Percentiles rank a stretch among this genome's conserved stretches.
phyloP scores from a whole-genome alignment of 2,329 filamentous ascomycete genomes.

The Fusarium sp. region DNA sequence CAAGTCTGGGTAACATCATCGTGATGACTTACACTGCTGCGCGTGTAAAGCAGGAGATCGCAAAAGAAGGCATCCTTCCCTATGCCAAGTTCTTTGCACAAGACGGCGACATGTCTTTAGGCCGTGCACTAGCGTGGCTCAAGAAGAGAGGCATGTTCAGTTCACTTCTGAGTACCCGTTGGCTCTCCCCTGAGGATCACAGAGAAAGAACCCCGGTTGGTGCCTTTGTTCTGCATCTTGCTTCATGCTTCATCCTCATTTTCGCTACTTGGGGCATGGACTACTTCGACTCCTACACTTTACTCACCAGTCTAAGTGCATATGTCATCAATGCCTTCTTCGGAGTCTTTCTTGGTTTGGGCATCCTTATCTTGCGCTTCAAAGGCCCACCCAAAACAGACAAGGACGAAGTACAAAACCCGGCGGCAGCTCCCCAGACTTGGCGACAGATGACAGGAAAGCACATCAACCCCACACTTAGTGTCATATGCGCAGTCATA shows the following conservation, averaged over 20 bases:
- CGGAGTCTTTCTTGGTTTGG: constrained; percentile 48
- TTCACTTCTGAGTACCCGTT: constrained; percentile 41
- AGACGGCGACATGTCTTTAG: constrained; percentile 50
- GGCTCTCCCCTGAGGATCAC: constrained; percentile 51
- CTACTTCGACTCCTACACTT: constrained; percentile 43
- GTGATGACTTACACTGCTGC: constrained; percentile 67
- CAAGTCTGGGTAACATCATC: constrained; percentile 66
- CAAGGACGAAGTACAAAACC: constrained; percentile 17
- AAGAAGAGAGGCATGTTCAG: constrained; percentile 46
- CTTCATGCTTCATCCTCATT: constrained; percentile 50
- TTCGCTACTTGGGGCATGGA: constrained; percentile 48
- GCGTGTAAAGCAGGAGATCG: constrained; percentile 69
- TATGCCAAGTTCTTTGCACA: constrained; percentile 61
- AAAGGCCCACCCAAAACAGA: constrained; percentile 46
- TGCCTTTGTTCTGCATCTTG: constrained; percentile 49
- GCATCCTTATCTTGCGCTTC: constrained; percentile 51
- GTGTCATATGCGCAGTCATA: constrained; percentile 46
- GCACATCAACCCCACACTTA: constrained; percentile 46
- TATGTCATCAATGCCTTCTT: constrained; percentile 52
- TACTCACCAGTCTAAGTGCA: constrained; percentile 48
- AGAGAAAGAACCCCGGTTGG: constrained; percentile 52
- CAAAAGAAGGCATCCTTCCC: constrained; percentile 67
- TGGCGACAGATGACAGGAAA: constrained; percentile 50
- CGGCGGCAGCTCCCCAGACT: constrained; percentile 27
- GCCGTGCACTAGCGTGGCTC: constrained; percentile 48